Evolutionary conservation across 345 rosid species (phyloP).

Genomic region (Hypericum androsaemum): DNA sequence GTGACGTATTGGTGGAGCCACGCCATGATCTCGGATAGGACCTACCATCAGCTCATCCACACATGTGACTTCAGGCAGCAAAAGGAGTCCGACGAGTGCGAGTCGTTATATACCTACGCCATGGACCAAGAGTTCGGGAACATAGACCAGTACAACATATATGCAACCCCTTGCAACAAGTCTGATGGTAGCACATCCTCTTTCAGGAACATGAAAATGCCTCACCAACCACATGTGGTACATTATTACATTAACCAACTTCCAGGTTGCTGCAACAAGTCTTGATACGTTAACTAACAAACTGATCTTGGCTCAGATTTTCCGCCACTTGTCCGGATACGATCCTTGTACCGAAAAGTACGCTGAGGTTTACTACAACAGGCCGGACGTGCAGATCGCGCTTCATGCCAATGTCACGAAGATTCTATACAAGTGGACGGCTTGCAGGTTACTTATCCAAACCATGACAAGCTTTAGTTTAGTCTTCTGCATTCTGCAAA

Average conservation of each 20-base stretch:
- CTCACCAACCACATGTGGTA: slow-evolving; percentile 54
- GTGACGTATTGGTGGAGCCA: slow-evolving; percentile 99
- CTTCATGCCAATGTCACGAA: slow-evolving; percentile 69
- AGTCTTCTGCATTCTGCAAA: background rate
- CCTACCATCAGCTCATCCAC: slow-evolving; percentile 67
- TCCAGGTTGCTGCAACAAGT: background rate
- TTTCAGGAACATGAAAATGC: slow-evolving; percentile 44
- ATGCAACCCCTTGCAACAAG: slow-evolving; percentile 80
- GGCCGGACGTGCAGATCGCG: slow-evolving; percentile 82
- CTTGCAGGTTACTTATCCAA: slow-evolving; percentile 57
- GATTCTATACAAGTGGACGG: slow-evolving; percentile 86
- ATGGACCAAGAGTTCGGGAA: slow-evolving; percentile 95
- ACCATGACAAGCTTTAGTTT: background rate
- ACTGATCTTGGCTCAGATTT: slow-evolving; percentile 22
- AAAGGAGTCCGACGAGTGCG: slow-evolving; percentile 81
- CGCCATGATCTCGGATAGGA: slow-evolving; percentile 90
- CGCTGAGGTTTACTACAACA: slow-evolving; percentile 88
- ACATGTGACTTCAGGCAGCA: slow-evolving; percentile 72
- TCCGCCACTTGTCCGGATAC: slow-evolving; percentile 61
- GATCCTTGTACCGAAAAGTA: slow-evolving; percentile 98
- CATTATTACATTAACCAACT: background rate
- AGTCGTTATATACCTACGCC: slow-evolving; percentile 72
- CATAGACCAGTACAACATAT: slow-evolving; percentile 92
- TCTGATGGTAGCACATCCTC: slow-evolving; percentile 45
- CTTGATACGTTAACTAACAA: background rate